phyloP scores from a whole-genome alignment of 1,284 basidiomycete genomes.

The Albatrellus sp. region DNA sequence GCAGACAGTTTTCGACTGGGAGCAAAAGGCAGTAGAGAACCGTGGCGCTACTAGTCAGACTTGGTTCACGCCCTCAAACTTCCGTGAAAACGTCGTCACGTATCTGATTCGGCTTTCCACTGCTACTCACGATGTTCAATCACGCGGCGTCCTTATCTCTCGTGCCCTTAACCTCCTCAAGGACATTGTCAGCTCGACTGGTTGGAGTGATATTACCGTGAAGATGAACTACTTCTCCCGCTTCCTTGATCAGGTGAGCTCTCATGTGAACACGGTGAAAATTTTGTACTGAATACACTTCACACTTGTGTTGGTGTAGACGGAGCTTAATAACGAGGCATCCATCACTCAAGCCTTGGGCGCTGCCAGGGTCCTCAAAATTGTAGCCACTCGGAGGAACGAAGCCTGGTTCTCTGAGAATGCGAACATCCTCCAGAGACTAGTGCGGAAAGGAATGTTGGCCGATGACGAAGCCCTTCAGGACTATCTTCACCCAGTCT shows the following conservation, averaged over 20 bases:
- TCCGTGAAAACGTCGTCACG: slow-evolving; percentile 86
- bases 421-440: slow-evolving; percentile 70
- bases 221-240: slow-evolving; percentile 85
- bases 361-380: slow-evolving; percentile 82
- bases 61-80: slow-evolving; percentile 71
- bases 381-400: slow-evolving; percentile 75
- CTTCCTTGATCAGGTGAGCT: slow-evolving; percentile 65
- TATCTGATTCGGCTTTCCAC: slow-evolving; percentile 85
- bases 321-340: slow-evolving; percentile 60
- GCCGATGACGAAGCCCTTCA: slow-evolving; percentile 69
- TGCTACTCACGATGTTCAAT: slow-evolving; percentile 58
- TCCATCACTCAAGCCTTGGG: slow-evolving; percentile 66
- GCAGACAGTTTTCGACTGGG: slow-evolving; percentile 84
- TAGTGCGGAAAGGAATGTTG: slow-evolving; percentile 81
- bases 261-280: not conserved
- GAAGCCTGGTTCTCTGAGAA: slow-evolving; percentile 75
- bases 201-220: slow-evolving; percentile 90
- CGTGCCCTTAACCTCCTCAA: slow-evolving; percentile 77
- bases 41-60: slow-evolving; percentile 12
- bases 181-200: slow-evolving; percentile 68
- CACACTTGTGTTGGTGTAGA: slow-evolving; percentile 24
- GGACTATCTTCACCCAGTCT: slow-evolving; percentile 72
- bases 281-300: not conserved
- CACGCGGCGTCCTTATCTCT: slow-evolving; percentile 54
- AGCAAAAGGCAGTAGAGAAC: slow-evolving; percentile 42